Conservation (phyloP, 208 protist species). For the Porcisia hertigi region DNA sequence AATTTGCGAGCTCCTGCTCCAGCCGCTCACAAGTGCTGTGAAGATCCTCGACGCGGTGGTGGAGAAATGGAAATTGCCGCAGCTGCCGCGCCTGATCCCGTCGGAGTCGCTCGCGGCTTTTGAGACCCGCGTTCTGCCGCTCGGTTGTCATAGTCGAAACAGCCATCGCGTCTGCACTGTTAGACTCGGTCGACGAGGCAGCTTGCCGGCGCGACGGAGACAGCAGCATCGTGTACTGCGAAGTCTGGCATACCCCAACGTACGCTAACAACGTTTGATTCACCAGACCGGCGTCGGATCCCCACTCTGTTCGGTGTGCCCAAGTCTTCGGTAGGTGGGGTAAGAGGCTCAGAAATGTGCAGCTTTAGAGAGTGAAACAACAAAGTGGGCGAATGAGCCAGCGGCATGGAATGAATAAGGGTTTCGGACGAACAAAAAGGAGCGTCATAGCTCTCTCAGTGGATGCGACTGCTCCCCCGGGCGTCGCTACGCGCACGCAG, state of each 20-base stretch:
- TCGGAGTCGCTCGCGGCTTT: slow-evolving; percentile 14
- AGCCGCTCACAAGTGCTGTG: slow-evolving; percentile 30
- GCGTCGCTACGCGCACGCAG: not conserved
- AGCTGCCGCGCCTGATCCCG: slow-evolving; percentile 30
- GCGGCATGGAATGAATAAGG: not conserved
- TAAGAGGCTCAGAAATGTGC: not conserved
- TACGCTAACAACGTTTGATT: not conserved
- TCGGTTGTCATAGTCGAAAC: not conserved
- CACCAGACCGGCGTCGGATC: not conserved
- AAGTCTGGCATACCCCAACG: not conserved
- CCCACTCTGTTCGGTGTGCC: not conserved
- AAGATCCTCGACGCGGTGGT: slow-evolving; percentile 28
- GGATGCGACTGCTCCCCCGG: not conserved
- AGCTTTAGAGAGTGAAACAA: not conserved
- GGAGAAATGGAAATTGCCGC: slow-evolving; percentile 37
- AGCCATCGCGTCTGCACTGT: not conserved
- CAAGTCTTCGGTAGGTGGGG: not conserved
- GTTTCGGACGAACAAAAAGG: not conserved
- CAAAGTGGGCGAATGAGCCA: not conserved
- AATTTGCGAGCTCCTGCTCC: slow-evolving; percentile 37
- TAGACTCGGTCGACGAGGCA: slow-evolving; percentile 2
- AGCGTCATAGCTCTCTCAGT: not conserved
- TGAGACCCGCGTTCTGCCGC: not conserved
- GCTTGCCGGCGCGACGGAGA: not conserved
- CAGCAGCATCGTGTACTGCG: not conserved